Conservation (phyloP, 1,139 yeast species). For the Lodderomyces theae region DNA sequence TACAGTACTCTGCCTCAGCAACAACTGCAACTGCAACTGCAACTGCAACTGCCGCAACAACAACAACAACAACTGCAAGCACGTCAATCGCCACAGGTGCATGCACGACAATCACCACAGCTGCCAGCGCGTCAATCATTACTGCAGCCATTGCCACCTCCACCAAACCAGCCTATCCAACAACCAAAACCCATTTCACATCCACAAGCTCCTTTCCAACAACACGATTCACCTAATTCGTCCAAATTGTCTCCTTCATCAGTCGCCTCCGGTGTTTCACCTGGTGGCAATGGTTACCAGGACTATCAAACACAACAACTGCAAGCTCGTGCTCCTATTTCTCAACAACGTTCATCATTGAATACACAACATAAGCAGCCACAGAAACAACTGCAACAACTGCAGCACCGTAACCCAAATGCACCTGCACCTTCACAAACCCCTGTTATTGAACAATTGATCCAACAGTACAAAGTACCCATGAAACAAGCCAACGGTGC, state of each 20-base stretch:
- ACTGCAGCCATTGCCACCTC: constrained; percentile 8
- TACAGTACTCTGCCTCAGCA: neutral
- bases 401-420: constrained; percentile 2
- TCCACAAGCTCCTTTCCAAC: constrained; percentile 4
- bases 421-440: constrained; percentile 7
- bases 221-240: constrained; percentile 6
- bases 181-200: constrained; percentile 4
- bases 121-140: constrained; percentile 4
- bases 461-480: constrained; percentile 23
- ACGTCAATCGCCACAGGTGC: constrained; percentile 4
- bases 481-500: constrained; percentile 12
- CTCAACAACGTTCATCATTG: constrained; percentile 5
- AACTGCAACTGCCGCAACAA: neutral
- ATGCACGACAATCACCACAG: constrained; percentile 3
- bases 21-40: neutral
- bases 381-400: constrained; percentile 4
- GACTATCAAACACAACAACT: constrained; percentile 16
- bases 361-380: constrained; percentile 6
- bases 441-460: constrained; percentile 31
- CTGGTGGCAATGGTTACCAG: constrained; percentile 23
- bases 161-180: constrained; percentile 7
- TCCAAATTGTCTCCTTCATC: constrained; percentile 15
- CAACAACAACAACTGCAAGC: constrained; percentile 3
- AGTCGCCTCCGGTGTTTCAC: constrained; percentile 31
- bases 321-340: constrained; percentile 8